These are phyloP conservation scores for Pestalotiopsis sp. DNA, from an alignment of 2,329 filamentous ascomycete genomes.

Conservation along the genomic window DNA sequence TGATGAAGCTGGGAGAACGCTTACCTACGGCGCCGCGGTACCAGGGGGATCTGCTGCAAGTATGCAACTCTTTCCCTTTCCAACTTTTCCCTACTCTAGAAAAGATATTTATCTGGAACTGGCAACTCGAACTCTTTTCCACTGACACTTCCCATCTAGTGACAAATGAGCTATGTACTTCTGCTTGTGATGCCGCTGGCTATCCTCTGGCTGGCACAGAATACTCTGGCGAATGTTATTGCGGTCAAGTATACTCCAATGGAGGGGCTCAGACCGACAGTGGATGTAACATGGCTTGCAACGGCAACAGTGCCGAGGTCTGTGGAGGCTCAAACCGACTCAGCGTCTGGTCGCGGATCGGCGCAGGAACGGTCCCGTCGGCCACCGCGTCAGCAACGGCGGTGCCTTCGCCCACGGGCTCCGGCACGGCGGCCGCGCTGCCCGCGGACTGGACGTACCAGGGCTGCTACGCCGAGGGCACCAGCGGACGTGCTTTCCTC, in stretches of 20 bases:
- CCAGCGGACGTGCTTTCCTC: slow-evolving; percentile 19
- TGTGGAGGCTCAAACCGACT: slow-evolving; percentile 34
- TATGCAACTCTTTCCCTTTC: background rate
- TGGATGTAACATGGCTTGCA: slow-evolving; percentile 46
- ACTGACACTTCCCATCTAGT: slow-evolving; percentile 8
- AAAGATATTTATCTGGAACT: background rate
- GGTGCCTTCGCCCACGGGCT: slow-evolving; percentile 1
- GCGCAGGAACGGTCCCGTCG: slow-evolving; percentile 9
- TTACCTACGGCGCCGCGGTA: slow-evolving; percentile 10
- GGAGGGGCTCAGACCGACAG: slow-evolving; percentile 35
- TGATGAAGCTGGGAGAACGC: slow-evolving; percentile 14
- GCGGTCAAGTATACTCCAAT: slow-evolving; percentile 43
- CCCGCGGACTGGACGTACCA: slow-evolving; percentile 22
- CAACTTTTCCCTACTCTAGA: too few species aligned
- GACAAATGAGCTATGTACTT: slow-evolving; percentile 37
- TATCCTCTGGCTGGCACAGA: slow-evolving; percentile 47
- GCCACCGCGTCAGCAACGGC: slow-evolving; percentile 7
- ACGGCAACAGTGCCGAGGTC: slow-evolving; percentile 42
- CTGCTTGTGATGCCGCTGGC: slow-evolving; percentile 40
- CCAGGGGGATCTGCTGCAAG: slow-evolving; percentile 14
- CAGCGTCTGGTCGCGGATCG: slow-evolving; percentile 21
- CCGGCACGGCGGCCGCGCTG: slow-evolving; percentile 15
- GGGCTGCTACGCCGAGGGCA: slow-evolving; percentile 25
- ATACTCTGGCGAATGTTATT: slow-evolving; percentile 50
- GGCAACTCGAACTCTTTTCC: background rate